These are phyloP conservation scores for Sarcodon sp. DNA, from an alignment of 768 basidiomycete species.

Conservation along the genomic window DNA sequence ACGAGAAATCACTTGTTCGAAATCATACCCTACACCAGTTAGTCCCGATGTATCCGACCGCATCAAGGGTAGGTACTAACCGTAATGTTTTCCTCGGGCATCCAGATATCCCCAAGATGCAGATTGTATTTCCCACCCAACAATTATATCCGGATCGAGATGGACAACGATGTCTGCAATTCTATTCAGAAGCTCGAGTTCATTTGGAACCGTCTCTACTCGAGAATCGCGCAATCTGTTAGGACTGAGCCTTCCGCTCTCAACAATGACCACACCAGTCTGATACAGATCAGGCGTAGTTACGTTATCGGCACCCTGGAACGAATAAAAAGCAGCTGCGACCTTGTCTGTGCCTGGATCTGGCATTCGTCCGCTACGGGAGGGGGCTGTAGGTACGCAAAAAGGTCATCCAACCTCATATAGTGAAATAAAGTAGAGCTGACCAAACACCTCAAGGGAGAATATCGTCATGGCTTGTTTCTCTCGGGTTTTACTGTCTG, in stretches of 20 bases:
- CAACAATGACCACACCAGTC: slow-evolving; percentile 43
- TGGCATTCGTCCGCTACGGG: slow-evolving; percentile 44
- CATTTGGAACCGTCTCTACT: slow-evolving; percentile 45
- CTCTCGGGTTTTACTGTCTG: slow-evolving; percentile 33
- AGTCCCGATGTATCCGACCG: neutral
- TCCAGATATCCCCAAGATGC: slow-evolving; percentile 86
- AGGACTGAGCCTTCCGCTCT: slow-evolving; percentile 22
- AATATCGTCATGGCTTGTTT: slow-evolving; percentile 68
- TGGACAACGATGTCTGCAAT: slow-evolving; percentile 61
- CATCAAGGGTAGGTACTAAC: slow-evolving; percentile 21
- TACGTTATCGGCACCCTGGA: slow-evolving; percentile 37
- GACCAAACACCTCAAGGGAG: slow-evolving; percentile 80
- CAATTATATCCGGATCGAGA: slow-evolving; percentile 83
- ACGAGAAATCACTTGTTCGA: slow-evolving; percentile 64
- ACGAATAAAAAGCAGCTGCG: slow-evolving; percentile 58
- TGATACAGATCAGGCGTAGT: slow-evolving; percentile 18
- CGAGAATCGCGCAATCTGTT: slow-evolving; percentile 28
- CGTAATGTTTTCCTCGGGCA: slow-evolving; percentile 47
- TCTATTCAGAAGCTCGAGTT: slow-evolving; percentile 72
- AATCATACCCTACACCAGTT: slow-evolving; percentile 44
- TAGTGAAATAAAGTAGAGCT: slow-evolving; percentile 11
- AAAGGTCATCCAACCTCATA: neutral
- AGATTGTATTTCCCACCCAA: slow-evolving; percentile 86
- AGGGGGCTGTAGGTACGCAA: slow-evolving; percentile 32
- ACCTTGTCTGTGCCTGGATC: slow-evolving; percentile 58